Evolutionary conservation across 441 rosid species (phyloP), one percentile per base, ranked within the genome.

Genomic region (Bruguiera hainesii): DNA sequence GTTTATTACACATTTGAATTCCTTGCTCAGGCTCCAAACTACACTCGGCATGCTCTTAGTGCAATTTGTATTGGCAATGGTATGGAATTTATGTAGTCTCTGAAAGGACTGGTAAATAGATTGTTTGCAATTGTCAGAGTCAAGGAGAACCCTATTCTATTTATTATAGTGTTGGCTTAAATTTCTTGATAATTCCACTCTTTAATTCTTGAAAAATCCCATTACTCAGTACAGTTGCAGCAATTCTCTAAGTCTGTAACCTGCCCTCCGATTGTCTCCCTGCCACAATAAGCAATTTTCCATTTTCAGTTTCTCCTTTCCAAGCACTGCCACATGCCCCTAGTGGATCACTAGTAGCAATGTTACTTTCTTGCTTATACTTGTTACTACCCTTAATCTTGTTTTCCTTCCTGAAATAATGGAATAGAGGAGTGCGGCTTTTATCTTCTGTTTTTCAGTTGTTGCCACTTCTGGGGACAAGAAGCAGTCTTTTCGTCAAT

Each of bases 21-120:
- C 72, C 66, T 86, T 61, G 91, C 81, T 68, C 82, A 83, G 70
- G 95, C 98, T 56, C 94, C 94, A 73, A 93, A 89, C 84, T 90
- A 74, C 70, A 89, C 86, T 2, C 93, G 98, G 49, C 98, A 93
- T 73, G 97, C 96, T 42, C 86, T 87, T 15, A 84, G 97, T 51
- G 58, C 85, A 67, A 75, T 93, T 72, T 67, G 87, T 15, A 84
- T 89, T 56, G 89, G 86, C 73, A 90, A 87, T 31, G 98, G 97
- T 89, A 85, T 61, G 79, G 35, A 57, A 61, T 68, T 28, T 11
- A 56, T 46, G 19, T 20, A 0, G 13, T 35, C 20, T 33, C 35
- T 31, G 31, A 13, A 46, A 68, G 51, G 56, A 28, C 28, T 23
- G 56, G 21, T 30, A 63, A 63, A 56, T 39, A 48, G n/a, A 42